These are phyloP conservation scores for Aspergillus sp. DNA, from an alignment of 2,329 filamentous ascomycete species.

Conservation along the genomic window DNA sequence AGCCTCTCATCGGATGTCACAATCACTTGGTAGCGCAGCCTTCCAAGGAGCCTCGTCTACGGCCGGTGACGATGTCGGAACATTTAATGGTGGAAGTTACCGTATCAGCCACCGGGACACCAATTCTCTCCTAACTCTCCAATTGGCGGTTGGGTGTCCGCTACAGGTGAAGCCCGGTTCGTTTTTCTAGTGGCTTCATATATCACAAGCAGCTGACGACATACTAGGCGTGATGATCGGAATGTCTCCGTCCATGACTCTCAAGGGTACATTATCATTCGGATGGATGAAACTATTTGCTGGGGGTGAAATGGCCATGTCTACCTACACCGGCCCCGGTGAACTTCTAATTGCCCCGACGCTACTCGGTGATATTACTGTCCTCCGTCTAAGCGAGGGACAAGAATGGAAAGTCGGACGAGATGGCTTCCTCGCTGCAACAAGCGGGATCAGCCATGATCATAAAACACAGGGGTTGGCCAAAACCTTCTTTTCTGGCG, in stretches of 20 bases:
- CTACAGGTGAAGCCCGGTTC: constrained; percentile 76
- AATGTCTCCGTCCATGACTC: constrained; percentile 86
- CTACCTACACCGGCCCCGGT: constrained; percentile 84
- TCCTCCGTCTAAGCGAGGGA: constrained; percentile 71
- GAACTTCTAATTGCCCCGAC: constrained; percentile 84
- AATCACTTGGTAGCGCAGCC: not conserved
- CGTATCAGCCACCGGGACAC: constrained; percentile 89
- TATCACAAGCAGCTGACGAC: too few relatives aligned
- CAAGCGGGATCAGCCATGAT: constrained; percentile 84
- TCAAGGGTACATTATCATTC: constrained; percentile 84
- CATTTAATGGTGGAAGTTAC: constrained; percentile 94
- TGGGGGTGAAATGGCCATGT: constrained; percentile 77
- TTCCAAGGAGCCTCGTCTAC: constrained; percentile 40
- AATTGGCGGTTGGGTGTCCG: constrained; percentile 87
- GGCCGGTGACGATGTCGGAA: constrained; percentile 83
- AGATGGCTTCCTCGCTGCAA: constrained; percentile 84
- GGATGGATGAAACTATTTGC: constrained; percentile 88
- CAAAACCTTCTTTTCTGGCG: constrained; percentile 92
- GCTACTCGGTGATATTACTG: constrained; percentile 82
- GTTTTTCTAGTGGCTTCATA: too few relatives aligned
- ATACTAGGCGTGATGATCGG: constrained; percentile 86
- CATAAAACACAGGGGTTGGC: constrained; percentile 83
- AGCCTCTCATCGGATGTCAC: not conserved
- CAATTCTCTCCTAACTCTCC: constrained; percentile 87
- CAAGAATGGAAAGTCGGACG: constrained; percentile 79